Evolutionary conservation across 2,329 filamentous ascomycete species (phyloP).

Genomic region (Emericellopsis atlantica): DNA sequence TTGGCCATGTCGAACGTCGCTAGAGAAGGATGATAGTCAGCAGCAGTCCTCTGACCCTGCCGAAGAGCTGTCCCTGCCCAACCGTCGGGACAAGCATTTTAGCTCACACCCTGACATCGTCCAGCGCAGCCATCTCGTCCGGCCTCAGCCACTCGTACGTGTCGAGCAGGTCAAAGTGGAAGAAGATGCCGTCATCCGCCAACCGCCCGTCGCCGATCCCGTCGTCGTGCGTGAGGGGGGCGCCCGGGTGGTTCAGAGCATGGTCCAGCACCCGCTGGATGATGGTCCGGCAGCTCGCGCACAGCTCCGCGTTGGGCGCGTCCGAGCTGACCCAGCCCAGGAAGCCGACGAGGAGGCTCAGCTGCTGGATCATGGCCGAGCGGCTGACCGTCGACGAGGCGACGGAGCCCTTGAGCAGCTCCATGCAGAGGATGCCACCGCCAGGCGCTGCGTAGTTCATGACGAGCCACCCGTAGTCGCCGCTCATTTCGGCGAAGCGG

Average conservation of each 20-base stretch:
- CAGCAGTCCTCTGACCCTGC: too few relatives aligned
- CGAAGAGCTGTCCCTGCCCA: too few relatives aligned
- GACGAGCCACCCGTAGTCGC: slow-evolving; percentile 32
- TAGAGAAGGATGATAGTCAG: too few relatives aligned
- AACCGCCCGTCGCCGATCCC: not conserved
- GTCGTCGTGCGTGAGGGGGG: not conserved
- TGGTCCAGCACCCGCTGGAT: slow-evolving; percentile 38
- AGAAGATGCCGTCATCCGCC: slow-evolving; percentile 9
- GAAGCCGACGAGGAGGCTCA: slow-evolving; percentile 35
- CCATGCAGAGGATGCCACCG: slow-evolving; percentile 33
- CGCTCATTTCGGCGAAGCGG: slow-evolving; percentile 20
- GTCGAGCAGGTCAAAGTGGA: slow-evolving; percentile 34
- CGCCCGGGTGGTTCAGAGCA: slow-evolving; percentile 19
- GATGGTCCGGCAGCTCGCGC: slow-evolving; percentile 26
- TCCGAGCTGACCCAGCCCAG: slow-evolving; percentile 32
- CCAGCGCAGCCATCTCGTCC: slow-evolving; percentile 2
- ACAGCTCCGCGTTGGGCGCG: slow-evolving; percentile 32
- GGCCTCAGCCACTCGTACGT: slow-evolving; percentile 32
- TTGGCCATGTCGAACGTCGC: too few relatives aligned
- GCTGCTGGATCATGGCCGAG: slow-evolving; percentile 34
- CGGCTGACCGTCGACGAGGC: slow-evolving; percentile 19
- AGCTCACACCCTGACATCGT: too few relatives aligned
- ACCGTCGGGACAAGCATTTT: too few relatives aligned
- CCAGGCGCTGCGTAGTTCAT: slow-evolving; percentile 35
- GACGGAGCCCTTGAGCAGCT: slow-evolving; percentile 26